A percentile compares a stretch with the other conserved stretches of the same genome.
Conservation (phyloP, 2,329 filamentous ascomycete genomes). For the Dryadomyces quercus-mongolicae region DNA sequence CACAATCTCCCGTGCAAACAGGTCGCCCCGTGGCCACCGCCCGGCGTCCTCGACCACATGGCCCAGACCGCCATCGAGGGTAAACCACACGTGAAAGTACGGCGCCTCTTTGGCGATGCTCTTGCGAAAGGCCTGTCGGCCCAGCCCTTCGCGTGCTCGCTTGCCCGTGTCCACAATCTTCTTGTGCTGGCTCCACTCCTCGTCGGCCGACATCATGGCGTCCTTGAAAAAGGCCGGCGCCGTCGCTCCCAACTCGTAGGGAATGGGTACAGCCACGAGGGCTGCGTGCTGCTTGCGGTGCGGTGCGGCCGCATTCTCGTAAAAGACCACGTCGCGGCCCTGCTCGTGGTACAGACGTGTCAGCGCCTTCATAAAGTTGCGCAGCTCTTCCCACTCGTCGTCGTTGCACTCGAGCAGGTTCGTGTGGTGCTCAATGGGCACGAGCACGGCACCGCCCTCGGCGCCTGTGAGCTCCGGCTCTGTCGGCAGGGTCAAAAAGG, state of each 20-base stretch:
- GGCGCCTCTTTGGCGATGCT: slow-evolving; percentile 90
- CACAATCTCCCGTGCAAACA: slow-evolving; percentile 85
- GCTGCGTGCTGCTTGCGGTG: slow-evolving; percentile 72
- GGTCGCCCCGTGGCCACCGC: slow-evolving; percentile 78
- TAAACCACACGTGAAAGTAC: slow-evolving; percentile 97
- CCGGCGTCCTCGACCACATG: slow-evolving; percentile 82
- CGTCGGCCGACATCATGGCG: slow-evolving; percentile 75
- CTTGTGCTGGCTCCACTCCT: slow-evolving; percentile 92
- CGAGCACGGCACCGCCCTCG: slow-evolving; percentile 74
- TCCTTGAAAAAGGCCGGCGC: slow-evolving; percentile 93
- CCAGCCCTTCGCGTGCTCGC: slow-evolving; percentile 52
- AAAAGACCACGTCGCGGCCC: slow-evolving; percentile 87
- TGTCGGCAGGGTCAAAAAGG: slow-evolving; percentile 79
- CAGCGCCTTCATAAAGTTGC: slow-evolving; percentile 97
- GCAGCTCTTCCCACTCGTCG: slow-evolving; percentile 97
- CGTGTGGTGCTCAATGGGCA: slow-evolving; percentile 71
- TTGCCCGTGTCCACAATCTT: slow-evolving; percentile 84
- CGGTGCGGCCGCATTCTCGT: slow-evolving; percentile 86
- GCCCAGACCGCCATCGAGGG: slow-evolving; percentile 79
- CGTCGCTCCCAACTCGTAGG: slow-evolving; percentile 80
- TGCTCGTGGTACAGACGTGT: slow-evolving; percentile 91
- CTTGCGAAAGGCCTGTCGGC: slow-evolving; percentile 69
- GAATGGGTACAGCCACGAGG: slow-evolving; percentile 75
- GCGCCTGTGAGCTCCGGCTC: slow-evolving; percentile 67
- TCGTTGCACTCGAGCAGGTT: slow-evolving; percentile 98